These are phyloP conservation scores for Aspergillus chevalieri DNA, from an alignment of 2,329 filamentous ascomycete species.

Conservation along the genomic window DNA sequence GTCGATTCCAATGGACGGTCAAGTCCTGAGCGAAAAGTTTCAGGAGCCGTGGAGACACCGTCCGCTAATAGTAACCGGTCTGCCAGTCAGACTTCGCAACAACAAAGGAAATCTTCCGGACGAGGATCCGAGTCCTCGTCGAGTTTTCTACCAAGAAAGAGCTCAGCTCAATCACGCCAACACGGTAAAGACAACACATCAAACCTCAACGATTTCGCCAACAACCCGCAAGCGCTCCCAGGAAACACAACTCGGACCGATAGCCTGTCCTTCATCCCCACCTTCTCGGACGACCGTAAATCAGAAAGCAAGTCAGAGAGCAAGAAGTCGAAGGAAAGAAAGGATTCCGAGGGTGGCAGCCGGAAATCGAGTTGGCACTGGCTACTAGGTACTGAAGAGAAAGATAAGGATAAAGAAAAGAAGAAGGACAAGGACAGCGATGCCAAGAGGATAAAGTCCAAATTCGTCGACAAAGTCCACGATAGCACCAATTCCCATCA, in stretches of 20 bases:
- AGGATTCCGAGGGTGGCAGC: slow-evolving; percentile 61
- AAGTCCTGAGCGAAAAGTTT: slow-evolving; percentile 45
- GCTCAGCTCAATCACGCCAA: slow-evolving; percentile 19
- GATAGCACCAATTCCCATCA: slow-evolving; percentile 81
- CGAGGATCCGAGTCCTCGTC: slow-evolving; percentile 44
- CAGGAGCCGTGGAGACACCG: slow-evolving; percentile 60
- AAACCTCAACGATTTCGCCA: slow-evolving; percentile 59
- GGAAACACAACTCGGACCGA: slow-evolving; percentile 68
- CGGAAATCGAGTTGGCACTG: slow-evolving; percentile 75
- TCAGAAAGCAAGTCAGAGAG: slow-evolving; percentile 67
- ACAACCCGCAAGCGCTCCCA: slow-evolving; percentile 62
- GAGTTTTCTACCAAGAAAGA: slow-evolving; percentile 44
- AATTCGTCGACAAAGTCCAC: slow-evolving; percentile 50
- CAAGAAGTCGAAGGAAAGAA: slow-evolving; percentile 59
- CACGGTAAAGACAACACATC: slow-evolving; percentile 38
- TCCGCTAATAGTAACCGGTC: slow-evolving; percentile 38
- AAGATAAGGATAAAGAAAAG: slow-evolving; percentile 51
- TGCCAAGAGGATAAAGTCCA: slow-evolving; percentile 51
- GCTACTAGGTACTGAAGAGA: slow-evolving; percentile 69
- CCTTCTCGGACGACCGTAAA: slow-evolving; percentile 66
- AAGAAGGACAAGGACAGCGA: slow-evolving; percentile 63
- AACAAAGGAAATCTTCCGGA: slow-evolving; percentile 44
- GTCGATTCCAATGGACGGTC: slow-evolving; percentile 53
- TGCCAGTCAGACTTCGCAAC: slow-evolving; percentile 23
- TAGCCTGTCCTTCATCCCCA: slow-evolving; percentile 73